Conservation (phyloP, 1,139 yeast species). For the Saccharomyces hybrid region DNA sequence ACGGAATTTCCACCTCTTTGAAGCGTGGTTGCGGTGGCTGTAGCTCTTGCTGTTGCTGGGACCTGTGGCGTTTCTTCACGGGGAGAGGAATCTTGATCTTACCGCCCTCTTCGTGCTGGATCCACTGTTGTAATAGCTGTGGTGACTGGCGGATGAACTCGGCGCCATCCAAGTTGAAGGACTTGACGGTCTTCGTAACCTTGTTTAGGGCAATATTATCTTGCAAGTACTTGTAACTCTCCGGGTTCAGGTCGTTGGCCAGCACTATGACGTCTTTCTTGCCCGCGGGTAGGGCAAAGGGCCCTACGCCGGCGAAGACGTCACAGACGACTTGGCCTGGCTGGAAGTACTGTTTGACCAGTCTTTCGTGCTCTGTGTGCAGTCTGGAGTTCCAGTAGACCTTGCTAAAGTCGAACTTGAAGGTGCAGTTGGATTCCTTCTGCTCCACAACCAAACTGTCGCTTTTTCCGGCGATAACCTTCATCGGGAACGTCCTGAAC, state of each 20-base stretch:
- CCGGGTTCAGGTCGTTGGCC: conserved; percentile 93
- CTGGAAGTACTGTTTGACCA: conserved; percentile 51
- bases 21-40: conserved; percentile 7
- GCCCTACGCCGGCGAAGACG: conserved; percentile 98
- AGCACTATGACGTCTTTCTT: conserved; percentile 70
- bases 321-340: conserved; percentile 76
- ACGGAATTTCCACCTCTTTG: conserved; percentile 45
- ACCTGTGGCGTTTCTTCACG: conserved; percentile 24
- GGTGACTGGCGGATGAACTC: conserved; percentile 65
- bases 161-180: conserved; percentile 76
- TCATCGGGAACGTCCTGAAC: conserved; percentile 90
- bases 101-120: conserved; percentile 21
- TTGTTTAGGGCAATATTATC: conserved; percentile 62
- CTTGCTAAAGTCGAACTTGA: conserved; percentile 80
- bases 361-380: conserved; percentile 86
- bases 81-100: conserved; percentile 21
- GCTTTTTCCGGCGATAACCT: conserved; percentile 76
- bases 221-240: conserved; percentile 61
- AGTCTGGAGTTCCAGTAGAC: conserved; percentile 97
- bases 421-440: conserved; percentile 77
- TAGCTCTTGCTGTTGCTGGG: conserved; percentile 18
- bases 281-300: conserved; percentile 95
- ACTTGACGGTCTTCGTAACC: conserved; percentile 49
- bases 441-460: conserved; percentile 65
- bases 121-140: conserved; percentile 35